Evolutionary conservation across 148 eudicot species (phyloP).

Genomic region (Spergularia bocconei): DNA sequence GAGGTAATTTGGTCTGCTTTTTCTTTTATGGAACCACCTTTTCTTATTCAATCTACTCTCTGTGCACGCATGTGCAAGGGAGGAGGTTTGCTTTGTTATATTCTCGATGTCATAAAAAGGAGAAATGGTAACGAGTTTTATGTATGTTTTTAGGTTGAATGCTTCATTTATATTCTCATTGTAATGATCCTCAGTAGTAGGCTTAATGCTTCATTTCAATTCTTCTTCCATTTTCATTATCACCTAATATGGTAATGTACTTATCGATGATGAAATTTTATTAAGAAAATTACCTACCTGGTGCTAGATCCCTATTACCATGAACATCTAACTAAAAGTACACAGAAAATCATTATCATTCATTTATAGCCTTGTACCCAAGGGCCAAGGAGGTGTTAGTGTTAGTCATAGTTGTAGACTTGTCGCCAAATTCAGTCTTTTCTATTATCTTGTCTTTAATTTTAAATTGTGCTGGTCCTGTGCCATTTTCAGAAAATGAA

Average conservation of each 20-base stretch:
- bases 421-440: not conserved
- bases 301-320: not conserved
- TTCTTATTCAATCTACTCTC: not conserved
- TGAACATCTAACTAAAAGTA: not conserved
- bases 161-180: not conserved
- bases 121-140: not conserved
- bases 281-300: not conserved
- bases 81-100: not conserved
- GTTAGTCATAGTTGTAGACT: not conserved
- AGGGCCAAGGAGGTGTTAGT: not conserved
- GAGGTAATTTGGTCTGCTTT: conserved; percentile 30
- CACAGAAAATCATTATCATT: not conserved
- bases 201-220: too few species aligned
- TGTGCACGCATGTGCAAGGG: not conserved
- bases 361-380: not conserved
- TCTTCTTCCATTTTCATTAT: not conserved
- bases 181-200: not conserved
- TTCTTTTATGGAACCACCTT: not conserved
- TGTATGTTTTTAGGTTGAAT: conserved; percentile 6
- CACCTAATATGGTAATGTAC: too few species aligned
- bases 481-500: conserved; percentile 48
- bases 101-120: too few species aligned
- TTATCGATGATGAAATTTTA: not conserved
- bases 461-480: not conserved
- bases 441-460: conserved; percentile 5